Conservation (phyloP, 192 early-diverging fungal species). For the Jimgerdemannia flammicorona region DNA sequence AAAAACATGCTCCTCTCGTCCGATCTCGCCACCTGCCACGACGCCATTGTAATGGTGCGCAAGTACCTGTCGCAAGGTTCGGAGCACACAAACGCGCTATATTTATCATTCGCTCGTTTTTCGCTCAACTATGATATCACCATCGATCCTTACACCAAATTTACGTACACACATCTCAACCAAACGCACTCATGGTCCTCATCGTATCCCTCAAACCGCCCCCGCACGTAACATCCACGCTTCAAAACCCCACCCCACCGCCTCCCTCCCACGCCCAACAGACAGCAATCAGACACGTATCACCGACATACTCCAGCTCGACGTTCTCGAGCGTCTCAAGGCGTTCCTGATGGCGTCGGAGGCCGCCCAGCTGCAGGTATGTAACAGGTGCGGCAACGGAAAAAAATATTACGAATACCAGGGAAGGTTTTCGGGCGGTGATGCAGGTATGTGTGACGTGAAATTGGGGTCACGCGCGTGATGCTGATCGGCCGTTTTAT, state of each 20-base stretch:
- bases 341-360: background rate
- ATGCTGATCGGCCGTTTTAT: background rate
- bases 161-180: too few relatives aligned
- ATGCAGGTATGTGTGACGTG: too few relatives aligned
- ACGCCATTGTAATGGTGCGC: background rate
- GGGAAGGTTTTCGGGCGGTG: too few relatives aligned
- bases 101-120: too few relatives aligned
- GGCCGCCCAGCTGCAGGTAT: background rate
- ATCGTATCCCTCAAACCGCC: too few relatives aligned
- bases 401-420: too few relatives aligned
- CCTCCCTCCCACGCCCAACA: background rate
- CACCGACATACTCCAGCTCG: background rate
- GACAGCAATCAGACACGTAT: background rate
- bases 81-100: background rate
- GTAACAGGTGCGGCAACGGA: background rate
- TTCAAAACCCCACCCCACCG: background rate
- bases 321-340: background rate
- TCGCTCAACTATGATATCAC: too few relatives aligned
- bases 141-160: too few relatives aligned
- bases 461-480: too few relatives aligned
- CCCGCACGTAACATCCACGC: background rate
- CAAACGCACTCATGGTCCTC: too few relatives aligned
- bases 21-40: background rate
- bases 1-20: too few relatives aligned
- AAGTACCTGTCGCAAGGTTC: constrained; percentile 1